phyloP scores from a whole-genome alignment of 1,284 basidiomycete genomes.

The Papiliotrema fonsecae region DNA sequence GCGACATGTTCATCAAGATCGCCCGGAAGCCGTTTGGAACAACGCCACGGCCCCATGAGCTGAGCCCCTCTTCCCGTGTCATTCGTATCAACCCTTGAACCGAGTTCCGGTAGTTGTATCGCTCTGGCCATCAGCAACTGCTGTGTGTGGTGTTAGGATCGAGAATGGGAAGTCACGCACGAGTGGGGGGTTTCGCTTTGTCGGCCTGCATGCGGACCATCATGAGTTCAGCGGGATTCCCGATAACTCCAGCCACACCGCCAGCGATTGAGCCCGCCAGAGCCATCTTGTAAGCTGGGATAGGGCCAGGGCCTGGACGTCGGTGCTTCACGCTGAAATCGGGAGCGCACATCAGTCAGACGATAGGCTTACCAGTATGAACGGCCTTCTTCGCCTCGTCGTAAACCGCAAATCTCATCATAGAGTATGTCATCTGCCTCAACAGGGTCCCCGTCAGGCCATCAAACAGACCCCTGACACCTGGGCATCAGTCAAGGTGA shows the following conservation, averaged over 20 bases:
- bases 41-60: constrained; percentile 70
- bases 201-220: constrained; percentile 84
- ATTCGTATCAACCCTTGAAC: constrained; percentile 81
- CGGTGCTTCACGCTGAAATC: not conserved
- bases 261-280: constrained; percentile 68
- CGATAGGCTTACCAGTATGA: constrained; percentile 54
- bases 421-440: constrained; percentile 87
- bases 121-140: constrained; percentile 47
- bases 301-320: constrained; percentile 32
- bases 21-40: constrained; percentile 81
- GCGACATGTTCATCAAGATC: constrained; percentile 84
- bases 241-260: constrained; percentile 72
- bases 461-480: constrained; percentile 70
- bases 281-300: constrained; percentile 75
- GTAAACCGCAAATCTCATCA: constrained; percentile 90
- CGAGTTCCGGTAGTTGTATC: constrained; percentile 80
- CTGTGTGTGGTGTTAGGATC: not conserved
- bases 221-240: constrained; percentile 82
- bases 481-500: constrained; percentile 47
- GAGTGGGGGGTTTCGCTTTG: constrained; percentile 73
- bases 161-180: constrained; percentile 47
- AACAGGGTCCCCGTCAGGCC: constrained; percentile 84
- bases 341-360: not conserved
- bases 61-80: constrained; percentile 73
- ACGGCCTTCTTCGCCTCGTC: constrained; percentile 81